These are phyloP conservation scores for Cenchrus purpureus DNA, from an alignment of 176 grass and related monocot genomes.

Conservation along the genomic window DNA sequence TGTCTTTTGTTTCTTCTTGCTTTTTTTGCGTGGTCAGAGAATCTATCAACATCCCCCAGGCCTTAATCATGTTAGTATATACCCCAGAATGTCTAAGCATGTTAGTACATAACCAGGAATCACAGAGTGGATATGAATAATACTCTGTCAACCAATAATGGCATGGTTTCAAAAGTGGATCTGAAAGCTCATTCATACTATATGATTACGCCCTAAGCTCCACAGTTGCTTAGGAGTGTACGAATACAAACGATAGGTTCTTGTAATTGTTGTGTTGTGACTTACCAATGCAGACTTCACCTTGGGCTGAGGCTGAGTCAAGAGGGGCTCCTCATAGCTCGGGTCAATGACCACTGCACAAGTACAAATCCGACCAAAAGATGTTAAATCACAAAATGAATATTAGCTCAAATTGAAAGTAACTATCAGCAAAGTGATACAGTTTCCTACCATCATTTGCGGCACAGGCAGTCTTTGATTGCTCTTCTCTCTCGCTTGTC, in stretches of 20 bases:
- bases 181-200: conserved; percentile 11
- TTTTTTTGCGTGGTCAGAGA: conserved; percentile 28
- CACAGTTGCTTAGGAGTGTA: background rate
- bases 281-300: conserved; percentile 74
- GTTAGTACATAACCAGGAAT: background rate
- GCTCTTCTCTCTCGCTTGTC: conserved; percentile 55
- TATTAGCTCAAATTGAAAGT: background rate
- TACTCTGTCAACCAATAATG: conserved; percentile 18
- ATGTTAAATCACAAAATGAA: conserved; percentile 21
- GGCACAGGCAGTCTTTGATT: conserved; percentile 40
- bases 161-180: conserved; percentile 8
- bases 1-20: conserved; percentile 13
- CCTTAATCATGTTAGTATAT: conserved; percentile 9
- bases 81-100: conserved; percentile 5
- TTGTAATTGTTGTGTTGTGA: background rate
- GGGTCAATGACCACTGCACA: conserved; percentile 61
- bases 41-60: background rate
- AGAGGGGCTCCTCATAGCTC: conserved; percentile 66
- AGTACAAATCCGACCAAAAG: conserved; percentile 11
- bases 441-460: conserved; percentile 27
- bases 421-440: background rate
- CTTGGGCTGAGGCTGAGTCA: conserved; percentile 47
- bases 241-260: background rate
- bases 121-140: background rate
- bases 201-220: background rate